These are phyloP conservation scores for Trametes cingulata DNA, from an alignment of 768 basidiomycete species.

Conservation along the genomic window DNA sequence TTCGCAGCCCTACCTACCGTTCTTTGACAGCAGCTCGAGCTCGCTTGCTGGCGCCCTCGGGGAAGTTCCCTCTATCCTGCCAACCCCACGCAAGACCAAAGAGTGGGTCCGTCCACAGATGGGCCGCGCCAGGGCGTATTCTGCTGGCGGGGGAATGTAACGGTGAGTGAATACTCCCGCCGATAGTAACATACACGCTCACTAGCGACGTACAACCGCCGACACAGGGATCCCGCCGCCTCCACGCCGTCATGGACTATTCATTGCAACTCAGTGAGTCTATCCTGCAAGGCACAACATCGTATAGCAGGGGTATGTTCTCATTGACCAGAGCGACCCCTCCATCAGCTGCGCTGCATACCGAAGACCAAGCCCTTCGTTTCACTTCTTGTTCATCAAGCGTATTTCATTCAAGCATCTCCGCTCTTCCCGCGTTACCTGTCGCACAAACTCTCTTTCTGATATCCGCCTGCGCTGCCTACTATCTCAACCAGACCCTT, in stretches of 20 bases:
- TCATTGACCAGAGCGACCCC: neutral
- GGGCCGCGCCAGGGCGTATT: slow-evolving; percentile 19
- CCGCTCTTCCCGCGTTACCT: slow-evolving; percentile 6
- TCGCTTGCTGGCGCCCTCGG: slow-evolving; percentile 20
- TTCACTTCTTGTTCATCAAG: slow-evolving; percentile 1
- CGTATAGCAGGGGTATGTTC: neutral
- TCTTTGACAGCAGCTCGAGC: slow-evolving; percentile 13
- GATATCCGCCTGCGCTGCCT: neutral
- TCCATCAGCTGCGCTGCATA: neutral
- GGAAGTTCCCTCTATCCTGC: neutral
- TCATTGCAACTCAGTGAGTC: neutral
- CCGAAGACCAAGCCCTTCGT: neutral
- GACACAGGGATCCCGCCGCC: neutral
- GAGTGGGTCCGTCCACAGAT: slow-evolving; percentile 17
- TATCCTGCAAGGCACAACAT: neutral
- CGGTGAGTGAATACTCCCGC: neutral
- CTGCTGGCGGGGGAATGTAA: slow-evolving; percentile 18
- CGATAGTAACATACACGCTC: neutral
- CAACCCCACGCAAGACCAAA: neutral
- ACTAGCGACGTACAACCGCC: neutral
- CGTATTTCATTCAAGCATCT: neutral
- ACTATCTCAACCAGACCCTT: neutral
- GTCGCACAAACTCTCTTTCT: neutral
- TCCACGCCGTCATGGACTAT: neutral
- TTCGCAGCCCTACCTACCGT: neutral